These are phyloP conservation scores for Globisporangium solare DNA, from an alignment of 352 stramenopile genomes.

Conservation along the genomic window DNA sequence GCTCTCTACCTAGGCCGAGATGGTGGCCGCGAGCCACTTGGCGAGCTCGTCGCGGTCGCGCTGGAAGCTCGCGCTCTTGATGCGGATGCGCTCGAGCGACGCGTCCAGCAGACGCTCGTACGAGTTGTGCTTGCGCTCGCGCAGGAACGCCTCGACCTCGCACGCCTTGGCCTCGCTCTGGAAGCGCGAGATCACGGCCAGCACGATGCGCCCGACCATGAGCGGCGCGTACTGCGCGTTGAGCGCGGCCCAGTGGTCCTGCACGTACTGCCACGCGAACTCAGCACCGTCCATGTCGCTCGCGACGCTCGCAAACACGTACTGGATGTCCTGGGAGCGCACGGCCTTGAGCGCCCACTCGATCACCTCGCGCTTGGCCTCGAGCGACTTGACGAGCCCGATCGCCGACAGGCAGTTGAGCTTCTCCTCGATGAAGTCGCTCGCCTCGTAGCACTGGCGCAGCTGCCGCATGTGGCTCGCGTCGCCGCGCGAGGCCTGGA, in stretches of 20 bases:
- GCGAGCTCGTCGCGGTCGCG: conserved; percentile 49
- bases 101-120: conserved; percentile 65
- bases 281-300: conserved; percentile 41
- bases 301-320: conserved; percentile 71
- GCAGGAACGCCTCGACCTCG: conserved; percentile 60
- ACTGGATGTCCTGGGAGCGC: conserved; percentile 82
- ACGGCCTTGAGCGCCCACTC: conserved; percentile 63
- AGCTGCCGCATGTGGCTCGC: conserved; percentile 36
- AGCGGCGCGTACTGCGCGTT: conserved; percentile 58
- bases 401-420: conserved; percentile 73
- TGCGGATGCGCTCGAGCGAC: conserved; percentile 69
- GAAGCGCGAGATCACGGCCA: conserved; percentile 55
- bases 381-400: conserved; percentile 50
- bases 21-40: conserved; percentile 41
- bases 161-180: conserved; percentile 47
- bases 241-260: conserved; percentile 61
- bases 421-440: conserved; percentile 80
- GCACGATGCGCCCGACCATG: conserved; percentile 67
- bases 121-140: conserved; percentile 57
- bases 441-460: conserved; percentile 59
- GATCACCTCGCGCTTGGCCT: conserved; percentile 62
- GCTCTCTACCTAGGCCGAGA: conserved; percentile 10
- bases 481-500: conserved; percentile 44
- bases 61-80: conserved; percentile 57
- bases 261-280: conserved; percentile 70